Conservation (phyloP, 345 rosid genomes). For the Chamaenerion angustifolium region DNA sequence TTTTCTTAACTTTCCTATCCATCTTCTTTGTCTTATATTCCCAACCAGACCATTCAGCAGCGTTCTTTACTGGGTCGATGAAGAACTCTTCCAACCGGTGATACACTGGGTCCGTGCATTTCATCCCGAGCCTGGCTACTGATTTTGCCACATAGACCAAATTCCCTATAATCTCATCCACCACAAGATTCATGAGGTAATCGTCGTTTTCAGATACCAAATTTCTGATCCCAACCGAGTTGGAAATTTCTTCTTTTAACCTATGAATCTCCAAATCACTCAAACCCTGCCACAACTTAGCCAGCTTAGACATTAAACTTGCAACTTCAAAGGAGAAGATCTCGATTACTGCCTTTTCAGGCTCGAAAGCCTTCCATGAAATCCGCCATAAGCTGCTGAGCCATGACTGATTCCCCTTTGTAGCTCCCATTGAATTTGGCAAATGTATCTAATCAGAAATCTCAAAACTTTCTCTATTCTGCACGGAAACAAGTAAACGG, state of each 20-base stretch:
- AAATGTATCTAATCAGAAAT: background rate
- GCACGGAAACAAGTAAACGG: no score
- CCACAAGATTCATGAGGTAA: constrained; percentile 34
- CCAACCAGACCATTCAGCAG: constrained; percentile 43
- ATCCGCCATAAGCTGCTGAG: constrained; percentile 24
- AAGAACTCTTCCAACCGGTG: constrained; percentile 28
- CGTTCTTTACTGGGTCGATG: constrained; percentile 18
- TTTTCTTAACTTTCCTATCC: constrained; percentile 58
- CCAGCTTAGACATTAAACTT: constrained; percentile 32
- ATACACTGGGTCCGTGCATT: constrained; percentile 35
- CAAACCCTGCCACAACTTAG: constrained; percentile 34
- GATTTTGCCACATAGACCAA: constrained; percentile 26
- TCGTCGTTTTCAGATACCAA: constrained; percentile 34
- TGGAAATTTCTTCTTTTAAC: constrained; percentile 26
- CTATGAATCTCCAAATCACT: constrained; percentile 22
- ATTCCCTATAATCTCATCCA: constrained; percentile 34
- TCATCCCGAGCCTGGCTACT: constrained; percentile 42
- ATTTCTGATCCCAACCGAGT: constrained; percentile 29
- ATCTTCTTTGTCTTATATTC: constrained; percentile 44
- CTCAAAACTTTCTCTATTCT: background rate
- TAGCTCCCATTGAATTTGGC: constrained; percentile 17
- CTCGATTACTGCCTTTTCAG: constrained; percentile 27
- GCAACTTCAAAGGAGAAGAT: constrained; percentile 43
- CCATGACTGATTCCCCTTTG: constrained; percentile 32
- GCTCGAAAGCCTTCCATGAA: constrained; percentile 16